Base-by-base conservation (phyloP, 176 grass and related monocot genomes). In the Avena sativa region DNA sequence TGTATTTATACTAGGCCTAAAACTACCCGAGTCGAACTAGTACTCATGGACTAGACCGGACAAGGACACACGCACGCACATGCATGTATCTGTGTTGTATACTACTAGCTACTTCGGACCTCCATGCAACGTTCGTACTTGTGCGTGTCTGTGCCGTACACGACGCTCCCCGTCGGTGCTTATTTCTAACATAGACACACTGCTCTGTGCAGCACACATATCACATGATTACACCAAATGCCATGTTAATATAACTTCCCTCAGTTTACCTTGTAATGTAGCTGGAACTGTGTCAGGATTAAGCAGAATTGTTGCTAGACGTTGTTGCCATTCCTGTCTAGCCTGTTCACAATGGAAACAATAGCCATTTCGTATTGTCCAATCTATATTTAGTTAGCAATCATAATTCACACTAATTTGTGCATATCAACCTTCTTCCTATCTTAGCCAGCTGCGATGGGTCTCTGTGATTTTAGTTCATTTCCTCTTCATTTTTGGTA, bases 231-330 rank as follows among this genome's bases (percentile, higher is more conserved):
- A 50, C 8, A 15, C 48, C 9, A 23, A 51, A 58, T 70, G 47
- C 6, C 44, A 20, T 52, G 16, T 53, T 67, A 81, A 53, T 16
- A 32, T 57, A 70, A 32, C 28, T 76, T 57, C n/a, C 7, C 67
- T 82, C 63, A 71, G 28, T 57, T 71, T 86, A 48, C 36, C 21
- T 82, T 88, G 48, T 38, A 83, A 32, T 25, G 25, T 85, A 63
- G 70, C 48, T 50, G 1, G n/a, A 62, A 61, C 46, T 4, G 7
- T 51, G 23, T 80, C 56, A 74, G 16, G 28, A 84, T 80, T 55
- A 69, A 52, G 68, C 4, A 46, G n/a, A 53, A 57, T 43, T 81
- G 25, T 38, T 69, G 47, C 13, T 48, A 67, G 9, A 55, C 44
- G 66, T 63, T 64, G 34, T 81, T 80, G 25, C 68, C 78, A 44